These are phyloP conservation scores for Protomyces macrosporus DNA, from an alignment of 1,139 yeast genomes.

Conservation along the genomic window DNA sequence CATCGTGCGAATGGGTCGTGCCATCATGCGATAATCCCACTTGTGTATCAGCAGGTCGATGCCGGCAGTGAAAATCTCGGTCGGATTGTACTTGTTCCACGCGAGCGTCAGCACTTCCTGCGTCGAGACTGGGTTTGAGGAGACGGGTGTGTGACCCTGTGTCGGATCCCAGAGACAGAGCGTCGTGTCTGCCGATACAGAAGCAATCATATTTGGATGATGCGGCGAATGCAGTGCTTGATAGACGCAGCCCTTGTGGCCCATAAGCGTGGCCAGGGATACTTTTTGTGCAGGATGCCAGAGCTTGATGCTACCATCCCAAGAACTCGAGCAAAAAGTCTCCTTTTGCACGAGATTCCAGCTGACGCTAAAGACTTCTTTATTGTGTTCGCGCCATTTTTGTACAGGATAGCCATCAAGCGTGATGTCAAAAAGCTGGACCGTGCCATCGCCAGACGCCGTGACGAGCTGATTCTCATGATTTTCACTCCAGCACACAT, in stretches of 20 bases:
- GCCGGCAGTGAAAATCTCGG: slow-evolving; percentile 78
- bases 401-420: slow-evolving; percentile 66
- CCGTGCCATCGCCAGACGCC: slow-evolving; percentile 86
- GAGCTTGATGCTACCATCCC: slow-evolving; percentile 86
- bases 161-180: slow-evolving; percentile 83
- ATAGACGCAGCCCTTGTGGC: slow-evolving; percentile 41
- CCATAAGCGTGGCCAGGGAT: slow-evolving; percentile 16
- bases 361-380: slow-evolving; percentile 81
- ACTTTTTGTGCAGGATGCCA: slow-evolving; percentile 20
- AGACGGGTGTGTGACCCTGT: slow-evolving; percentile 56
- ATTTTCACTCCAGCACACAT: slow-evolving; percentile 80
- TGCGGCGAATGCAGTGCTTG: slow-evolving; percentile 83
- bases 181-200: slow-evolving; percentile 76
- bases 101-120: slow-evolving; percentile 75
- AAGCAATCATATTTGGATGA: slow-evolving; percentile 61
- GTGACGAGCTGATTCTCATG: slow-evolving; percentile 80
- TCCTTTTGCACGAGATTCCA: slow-evolving; percentile 82
- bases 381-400: slow-evolving; percentile 69
- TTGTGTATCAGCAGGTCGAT: slow-evolving; percentile 77
- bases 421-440: slow-evolving; percentile 72
- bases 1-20: slow-evolving; percentile 64
- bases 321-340: slow-evolving; percentile 68
- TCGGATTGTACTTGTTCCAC: slow-evolving; percentile 82
- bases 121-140: slow-evolving; percentile 69
- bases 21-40: slow-evolving; percentile 81